phyloP scores from a whole-genome alignment of 805 yeast genomes.

The Zygosaccharomyces rouxii region DNA sequence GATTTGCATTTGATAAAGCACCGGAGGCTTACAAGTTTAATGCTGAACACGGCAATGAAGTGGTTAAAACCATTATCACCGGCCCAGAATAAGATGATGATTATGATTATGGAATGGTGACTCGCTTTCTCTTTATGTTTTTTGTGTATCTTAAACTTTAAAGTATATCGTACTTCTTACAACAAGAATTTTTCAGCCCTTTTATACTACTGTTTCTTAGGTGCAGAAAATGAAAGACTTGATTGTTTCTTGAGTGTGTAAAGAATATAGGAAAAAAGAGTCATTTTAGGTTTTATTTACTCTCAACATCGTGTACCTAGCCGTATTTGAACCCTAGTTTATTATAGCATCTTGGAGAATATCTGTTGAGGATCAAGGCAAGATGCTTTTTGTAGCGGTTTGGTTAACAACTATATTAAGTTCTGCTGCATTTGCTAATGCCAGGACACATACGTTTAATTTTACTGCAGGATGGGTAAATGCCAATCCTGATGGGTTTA shows the following conservation, averaged over 20 bases:
- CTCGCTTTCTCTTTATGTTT: neutral
- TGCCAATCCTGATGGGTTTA: slow-evolving; percentile 64
- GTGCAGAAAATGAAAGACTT: neutral
- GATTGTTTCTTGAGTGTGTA: neutral
- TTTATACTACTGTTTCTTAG: neutral
- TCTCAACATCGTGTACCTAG: neutral
- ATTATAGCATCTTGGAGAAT: neutral
- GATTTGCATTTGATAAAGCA: slow-evolving; percentile 68
- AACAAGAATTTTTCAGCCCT: neutral
- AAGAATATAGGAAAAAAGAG: neutral
- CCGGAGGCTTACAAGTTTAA: slow-evolving; percentile 65
- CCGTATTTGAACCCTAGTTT: neutral
- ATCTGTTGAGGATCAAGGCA: neutral
- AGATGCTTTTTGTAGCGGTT: slow-evolving; percentile 2
- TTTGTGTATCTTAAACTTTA: neutral
- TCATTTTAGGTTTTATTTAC: neutral
- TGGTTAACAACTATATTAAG: slow-evolving; percentile 3
- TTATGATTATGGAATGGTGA: neutral
- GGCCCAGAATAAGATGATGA: slow-evolving; percentile 48
- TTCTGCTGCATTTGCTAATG: slow-evolving; percentile 7
- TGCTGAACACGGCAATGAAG: slow-evolving; percentile 56
- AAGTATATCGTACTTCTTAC: neutral
- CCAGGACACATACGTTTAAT: slow-evolving; percentile 50
- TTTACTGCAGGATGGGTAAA: slow-evolving; percentile 55
- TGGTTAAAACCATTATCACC: slow-evolving; percentile 74